Evolutionary conservation across 805 yeast species (phyloP).

Genomic region (Candida germanica): DNA sequence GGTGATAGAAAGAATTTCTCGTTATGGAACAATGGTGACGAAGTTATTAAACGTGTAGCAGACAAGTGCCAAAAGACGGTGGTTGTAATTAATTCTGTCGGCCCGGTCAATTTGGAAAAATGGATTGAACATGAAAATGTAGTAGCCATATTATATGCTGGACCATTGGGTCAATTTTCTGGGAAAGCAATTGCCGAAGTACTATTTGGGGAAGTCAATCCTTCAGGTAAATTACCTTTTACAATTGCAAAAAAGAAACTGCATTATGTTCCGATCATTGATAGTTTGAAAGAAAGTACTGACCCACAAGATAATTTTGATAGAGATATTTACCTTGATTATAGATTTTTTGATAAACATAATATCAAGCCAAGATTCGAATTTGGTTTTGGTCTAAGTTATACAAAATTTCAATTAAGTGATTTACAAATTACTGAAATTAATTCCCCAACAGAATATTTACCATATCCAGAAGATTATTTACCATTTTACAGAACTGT

Average conservation of each 20-base stretch:
- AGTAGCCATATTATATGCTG: constrained; percentile 53
- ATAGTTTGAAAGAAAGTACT: constrained; percentile 23
- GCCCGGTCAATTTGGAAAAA: constrained; percentile 56
- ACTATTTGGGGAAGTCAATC: constrained; percentile 58
- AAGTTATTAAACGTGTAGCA: constrained; percentile 47
- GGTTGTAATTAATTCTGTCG: constrained; percentile 58
- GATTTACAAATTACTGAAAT: constrained; percentile 41
- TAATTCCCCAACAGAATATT: constrained; percentile 41
- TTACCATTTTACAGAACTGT: constrained; percentile 38
- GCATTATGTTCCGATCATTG: constrained; percentile 46
- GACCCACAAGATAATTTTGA: constrained; percentile 45
- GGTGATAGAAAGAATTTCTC: constrained; percentile 57
- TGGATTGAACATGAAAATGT: constrained; percentile 58
- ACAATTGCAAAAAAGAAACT: constrained; percentile 54
- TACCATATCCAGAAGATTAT: constrained; percentile 47
- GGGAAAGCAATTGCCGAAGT: constrained; percentile 59
- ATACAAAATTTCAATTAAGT: constrained; percentile 39
- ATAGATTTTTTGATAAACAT: constrained; percentile 55
- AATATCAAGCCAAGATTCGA: constrained; percentile 56
- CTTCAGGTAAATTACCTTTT: constrained; percentile 63
- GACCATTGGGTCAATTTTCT: constrained; percentile 56
- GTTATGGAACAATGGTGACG: constrained; percentile 58
- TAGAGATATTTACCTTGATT: constrained; percentile 51
- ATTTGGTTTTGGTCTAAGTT: constrained; percentile 62
- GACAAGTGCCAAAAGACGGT: constrained; percentile 51